Evolutionary conservation across 1,284 basidiomycete species (phyloP), one percentile per base, ranked within the genome.

Genomic region (Cutaneotrichosporon sp.): DNA sequence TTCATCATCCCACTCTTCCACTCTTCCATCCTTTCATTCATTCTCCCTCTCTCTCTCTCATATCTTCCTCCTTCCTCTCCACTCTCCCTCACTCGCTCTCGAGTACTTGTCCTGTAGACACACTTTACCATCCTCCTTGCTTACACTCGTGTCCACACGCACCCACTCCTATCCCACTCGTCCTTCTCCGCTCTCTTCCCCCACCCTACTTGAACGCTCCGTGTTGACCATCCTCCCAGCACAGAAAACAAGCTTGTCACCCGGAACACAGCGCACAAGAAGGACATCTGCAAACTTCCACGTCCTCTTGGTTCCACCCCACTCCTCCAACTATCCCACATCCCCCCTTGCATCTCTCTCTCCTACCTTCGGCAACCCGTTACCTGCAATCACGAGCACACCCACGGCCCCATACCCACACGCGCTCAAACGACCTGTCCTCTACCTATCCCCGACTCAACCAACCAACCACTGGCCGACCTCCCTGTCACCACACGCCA

Each of bases 81-180:
- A n/a, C 18, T 38, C 50, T 46, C 31, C 4, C 34, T 46, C 52
- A 54, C 51, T 36, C 42, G 24, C 24, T 47, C 22, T 33, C 24
- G 16, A 29, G 25, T 60, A 7, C 25, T 43, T 33, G n/a, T 42
- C 45, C 18, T 49, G 25, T 27, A 18, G 25, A 31, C 29, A 46
- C 45, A 25, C 45, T 34, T 51, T 29, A 7, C 47, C 22, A 49
- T 47, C 25, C 2, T 47, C 45, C 45, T 27, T 31, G 9, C 25
- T 50, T n/a, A n/a, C 25, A 29, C 47, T n/a, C 24, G 27, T 50
- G 47, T 25, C 29, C 50, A 47, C 51, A 54, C 51, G 20, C 43
- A 45, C n/a, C n/a, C n/a, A 18, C 50, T 24, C 25, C 31, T 4
- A 13, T 11, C 20, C 20, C 31, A 33, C 29, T 14, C 29, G 1